phyloP scores from a whole-genome alignment of 73 alveolate genomes.

The Paramecium biaurelia region DNA sequence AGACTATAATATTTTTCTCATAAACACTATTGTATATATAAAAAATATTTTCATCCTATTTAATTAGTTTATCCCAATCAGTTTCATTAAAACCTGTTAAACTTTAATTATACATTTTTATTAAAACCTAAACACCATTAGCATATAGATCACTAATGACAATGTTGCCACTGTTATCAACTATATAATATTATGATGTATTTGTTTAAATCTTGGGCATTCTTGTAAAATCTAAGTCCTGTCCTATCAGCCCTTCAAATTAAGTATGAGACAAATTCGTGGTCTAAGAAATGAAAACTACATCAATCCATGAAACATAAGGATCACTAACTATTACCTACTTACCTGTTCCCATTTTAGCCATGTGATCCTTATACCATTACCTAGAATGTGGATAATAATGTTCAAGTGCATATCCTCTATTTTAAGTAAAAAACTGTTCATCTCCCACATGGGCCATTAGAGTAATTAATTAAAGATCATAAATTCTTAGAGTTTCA shows the following conservation, averaged over 20 bases:
- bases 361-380: conserved; percentile 30
- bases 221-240: not conserved
- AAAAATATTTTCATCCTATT: not conserved
- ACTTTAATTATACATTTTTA: not conserved
- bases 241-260: not conserved
- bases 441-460: not conserved
- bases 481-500: not conserved
- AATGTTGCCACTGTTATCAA: not conserved
- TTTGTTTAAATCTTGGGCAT: not conserved
- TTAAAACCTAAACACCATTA: not conserved
- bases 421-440: not conserved
- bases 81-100: not conserved
- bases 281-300: not conserved
- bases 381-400: not conserved
- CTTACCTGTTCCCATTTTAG: not conserved
- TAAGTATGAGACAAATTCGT: not conserved
- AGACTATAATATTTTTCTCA: not conserved
- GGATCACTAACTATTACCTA: conserved; percentile 3
- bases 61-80: not conserved
- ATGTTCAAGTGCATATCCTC: not conserved
- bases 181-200: not conserved
- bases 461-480: not conserved
- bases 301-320: conserved; percentile 7
- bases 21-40: not conserved
- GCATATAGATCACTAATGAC: not conserved